Evolutionary conservation across 768 basidiomycete genomes (phyloP), one percentile per base, ranked within the genome.

Genomic region (Collybia mongolica): DNA sequence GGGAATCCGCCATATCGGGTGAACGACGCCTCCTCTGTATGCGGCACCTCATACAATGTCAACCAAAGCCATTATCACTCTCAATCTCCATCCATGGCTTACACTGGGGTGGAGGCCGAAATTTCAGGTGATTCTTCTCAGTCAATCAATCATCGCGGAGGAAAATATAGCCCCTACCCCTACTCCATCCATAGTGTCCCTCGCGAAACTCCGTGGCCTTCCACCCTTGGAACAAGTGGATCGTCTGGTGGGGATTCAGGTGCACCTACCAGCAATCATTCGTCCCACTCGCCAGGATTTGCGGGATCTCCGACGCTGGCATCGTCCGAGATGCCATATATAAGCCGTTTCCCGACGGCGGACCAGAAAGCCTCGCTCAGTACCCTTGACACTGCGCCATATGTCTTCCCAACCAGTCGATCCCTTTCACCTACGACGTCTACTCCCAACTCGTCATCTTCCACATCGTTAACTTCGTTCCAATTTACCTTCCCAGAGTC

Each of bases 391-490:
- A 65, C 75, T 19, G 70, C 79, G 9, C 75, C 81, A 12, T 85
- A 87, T 60, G 71, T 81, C 46, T 85, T 83, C 63, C 72, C 83
- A 12, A 73, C 72, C 51, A 88, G 85, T 63, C 83, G 88, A 44
- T 87, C 88, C 15, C 75, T 88, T 56, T 89, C 88, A 6, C 86
- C 88, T 35, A 76, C 79, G 23, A 74, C 78, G 18, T 84, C 88
- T 1, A 82, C 82, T 32, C 78, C 76, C 17, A 72, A 75, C 46
- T 79, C 84, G 7, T 73, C 82, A 6, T 81, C 86, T 23, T 81
- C 86, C 36, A 77, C 83, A 38, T 77, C 83, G 50, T 69, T 88
- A 61, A 79, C 84, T 53, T 77, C 86, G 52, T 88, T 85, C 61
- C 83, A 79, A 55, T 87, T 87, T 55, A 69, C 79, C 2, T 88